These are phyloP conservation scores for Cryptococcus sp. DNA, from an alignment of 1,284 basidiomycete species.

Conservation along the genomic window DNA sequence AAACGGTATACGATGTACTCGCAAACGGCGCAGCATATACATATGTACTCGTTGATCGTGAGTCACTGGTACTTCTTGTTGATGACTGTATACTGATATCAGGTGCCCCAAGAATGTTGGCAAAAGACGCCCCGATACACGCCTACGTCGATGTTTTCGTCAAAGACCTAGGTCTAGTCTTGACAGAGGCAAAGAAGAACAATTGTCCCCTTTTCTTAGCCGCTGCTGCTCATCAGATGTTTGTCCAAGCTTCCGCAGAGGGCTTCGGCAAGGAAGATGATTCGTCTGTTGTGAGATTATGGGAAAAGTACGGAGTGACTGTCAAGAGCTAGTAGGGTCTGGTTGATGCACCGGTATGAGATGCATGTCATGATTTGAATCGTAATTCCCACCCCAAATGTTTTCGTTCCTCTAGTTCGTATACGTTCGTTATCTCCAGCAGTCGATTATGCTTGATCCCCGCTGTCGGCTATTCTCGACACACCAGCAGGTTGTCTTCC, in stretches of 20 bases:
- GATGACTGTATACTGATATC: not conserved
- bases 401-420: no score
- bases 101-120: constrained; percentile 34
- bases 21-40: constrained; percentile 34
- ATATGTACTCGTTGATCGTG: constrained; percentile 40
- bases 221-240: constrained; percentile 32
- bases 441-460: no score
- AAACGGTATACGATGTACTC: constrained; percentile 38
- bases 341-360: not conserved
- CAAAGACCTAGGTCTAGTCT: constrained; percentile 33
- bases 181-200: constrained; percentile 28
- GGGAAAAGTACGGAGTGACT: constrained; percentile 27
- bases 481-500: no score
- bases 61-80: constrained; percentile 6
- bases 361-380: not conserved
- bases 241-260: constrained; percentile 16
- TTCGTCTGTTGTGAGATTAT: constrained; percentile 24
- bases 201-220: constrained; percentile 36
- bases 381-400: not conserved
- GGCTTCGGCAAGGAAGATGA: constrained; percentile 35
- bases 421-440: no score
- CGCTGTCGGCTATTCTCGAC: no score
- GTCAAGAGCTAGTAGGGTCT: constrained; percentile 3
- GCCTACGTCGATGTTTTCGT: constrained; percentile 27
- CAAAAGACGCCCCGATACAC: constrained; percentile 16